Evolutionary conservation across 139 green algal genomes (phyloP).

Genomic region (Closterium sp.): DNA sequence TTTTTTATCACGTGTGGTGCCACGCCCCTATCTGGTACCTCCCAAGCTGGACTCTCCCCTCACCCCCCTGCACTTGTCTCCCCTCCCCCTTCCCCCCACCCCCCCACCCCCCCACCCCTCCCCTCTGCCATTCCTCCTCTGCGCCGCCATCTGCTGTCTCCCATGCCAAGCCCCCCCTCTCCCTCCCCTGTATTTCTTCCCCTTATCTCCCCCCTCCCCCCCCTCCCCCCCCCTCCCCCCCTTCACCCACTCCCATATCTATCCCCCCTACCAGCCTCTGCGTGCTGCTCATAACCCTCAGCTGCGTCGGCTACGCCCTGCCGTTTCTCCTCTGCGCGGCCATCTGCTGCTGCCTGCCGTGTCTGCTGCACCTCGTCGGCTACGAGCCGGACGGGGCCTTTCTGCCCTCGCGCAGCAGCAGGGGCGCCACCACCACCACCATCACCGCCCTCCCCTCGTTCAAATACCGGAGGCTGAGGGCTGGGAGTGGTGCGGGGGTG

Average conservation of each 20-base stretch:
- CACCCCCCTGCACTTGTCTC: not conserved
- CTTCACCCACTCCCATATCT: too few species aligned
- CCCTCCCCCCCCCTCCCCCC: too few species aligned
- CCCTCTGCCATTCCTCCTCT: too few species aligned
- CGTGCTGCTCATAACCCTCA: conserved; percentile 34
- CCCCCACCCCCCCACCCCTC: too few species aligned
- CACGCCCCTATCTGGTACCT: not conserved
- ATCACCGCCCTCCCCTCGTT: conserved; percentile 37
- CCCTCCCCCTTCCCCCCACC: too few species aligned
- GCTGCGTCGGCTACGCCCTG: conserved; percentile 41
- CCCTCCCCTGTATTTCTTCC: too few species aligned
- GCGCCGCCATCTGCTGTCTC: too few species aligned
- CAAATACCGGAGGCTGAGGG: conserved; percentile 22
- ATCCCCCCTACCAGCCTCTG: conserved; percentile 9
- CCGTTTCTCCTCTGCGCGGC: conserved; percentile 46
- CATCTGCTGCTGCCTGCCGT: conserved; percentile 52
- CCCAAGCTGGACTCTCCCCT: not conserved
- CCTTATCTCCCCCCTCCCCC: too few species aligned
- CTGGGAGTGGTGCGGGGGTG: not conserved
- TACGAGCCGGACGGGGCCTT: not conserved
- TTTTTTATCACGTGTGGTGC: not conserved
- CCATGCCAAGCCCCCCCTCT: too few species aligned
- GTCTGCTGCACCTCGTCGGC: conserved; percentile 36
- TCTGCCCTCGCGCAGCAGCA: not conserved
- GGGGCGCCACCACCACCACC: conserved; percentile 21